Conservation (phyloP, 1,284 basidiomycete species). For the Apiotrichum akiyoshidainum region DNA sequence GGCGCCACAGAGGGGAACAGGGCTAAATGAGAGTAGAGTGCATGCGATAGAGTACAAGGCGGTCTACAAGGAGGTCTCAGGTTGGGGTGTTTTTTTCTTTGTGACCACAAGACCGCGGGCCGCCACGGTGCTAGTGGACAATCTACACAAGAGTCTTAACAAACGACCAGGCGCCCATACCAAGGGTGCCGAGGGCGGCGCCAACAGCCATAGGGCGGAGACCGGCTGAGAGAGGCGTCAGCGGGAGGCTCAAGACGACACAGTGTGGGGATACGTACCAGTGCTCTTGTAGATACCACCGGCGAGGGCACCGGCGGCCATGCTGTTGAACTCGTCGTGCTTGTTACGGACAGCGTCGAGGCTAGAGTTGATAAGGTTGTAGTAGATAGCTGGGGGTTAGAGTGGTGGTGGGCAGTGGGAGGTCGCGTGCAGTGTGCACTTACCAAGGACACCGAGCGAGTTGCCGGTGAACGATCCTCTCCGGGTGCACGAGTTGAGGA, state of each 20-base stretch:
- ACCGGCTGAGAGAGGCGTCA: constrained; percentile 65
- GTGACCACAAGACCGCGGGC: background rate
- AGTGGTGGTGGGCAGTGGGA: background rate
- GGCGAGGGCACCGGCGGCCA: constrained; percentile 86
- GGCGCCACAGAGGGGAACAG: background rate
- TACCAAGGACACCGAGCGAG: constrained; percentile 94
- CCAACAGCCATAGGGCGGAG: constrained; percentile 82
- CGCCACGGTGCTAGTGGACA: background rate
- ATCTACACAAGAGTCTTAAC: constrained; percentile 58
- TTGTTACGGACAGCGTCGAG: constrained; percentile 85
- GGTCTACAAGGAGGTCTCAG: constrained; percentile 5
- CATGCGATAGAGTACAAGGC: constrained; percentile 12
- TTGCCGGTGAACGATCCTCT: constrained; percentile 97
- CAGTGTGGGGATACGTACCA: constrained; percentile 57
- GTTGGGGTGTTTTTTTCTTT: background rate
- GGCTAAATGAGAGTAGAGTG: constrained; percentile 10
- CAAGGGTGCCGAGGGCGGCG: constrained; percentile 79
- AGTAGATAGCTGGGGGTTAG: constrained; percentile 70
- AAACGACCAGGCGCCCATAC: constrained; percentile 87
- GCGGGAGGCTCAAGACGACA: constrained; percentile 6
- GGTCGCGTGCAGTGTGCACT: constrained; percentile 21
- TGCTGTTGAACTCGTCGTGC: constrained; percentile 86
- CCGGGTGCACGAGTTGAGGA: constrained; percentile 93
- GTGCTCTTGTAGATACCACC: constrained; percentile 92
- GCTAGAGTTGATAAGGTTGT: constrained; percentile 93